A percentile compares a stretch with the other conserved stretches of the same genome.
Evolutionary conservation across 1,284 basidiomycete species (phyloP).

Genomic region (Leccinum griseonigrum): DNA sequence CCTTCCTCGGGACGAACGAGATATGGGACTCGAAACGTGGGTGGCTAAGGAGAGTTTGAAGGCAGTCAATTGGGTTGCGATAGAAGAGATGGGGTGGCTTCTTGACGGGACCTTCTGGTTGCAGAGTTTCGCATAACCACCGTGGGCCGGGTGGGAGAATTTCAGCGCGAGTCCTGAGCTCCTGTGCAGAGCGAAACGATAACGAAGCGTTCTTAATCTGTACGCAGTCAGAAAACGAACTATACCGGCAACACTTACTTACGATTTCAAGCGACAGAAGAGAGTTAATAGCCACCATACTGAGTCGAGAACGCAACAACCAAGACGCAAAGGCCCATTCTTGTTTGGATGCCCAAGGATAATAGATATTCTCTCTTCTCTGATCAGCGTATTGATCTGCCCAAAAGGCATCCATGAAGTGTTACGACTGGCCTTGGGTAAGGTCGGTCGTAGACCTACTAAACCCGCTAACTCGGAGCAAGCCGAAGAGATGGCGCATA

Average conservation of each 20-base stretch:
- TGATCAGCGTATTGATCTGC: not conserved
- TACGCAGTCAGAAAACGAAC: not conserved
- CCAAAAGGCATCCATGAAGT: not conserved
- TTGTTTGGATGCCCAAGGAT: not conserved
- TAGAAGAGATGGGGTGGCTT: not conserved
- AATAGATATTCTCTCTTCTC: not conserved
- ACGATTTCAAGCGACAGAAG: not conserved
- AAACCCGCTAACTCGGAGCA: no score
- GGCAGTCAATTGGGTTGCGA: not conserved
- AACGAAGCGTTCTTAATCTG: not conserved
- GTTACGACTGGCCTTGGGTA: no score
- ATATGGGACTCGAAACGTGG: not conserved
- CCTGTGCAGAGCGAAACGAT: not conserved
- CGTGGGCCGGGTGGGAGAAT: not conserved
- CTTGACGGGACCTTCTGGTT: not conserved
- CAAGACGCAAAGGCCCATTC: not conserved
- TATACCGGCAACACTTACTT: not conserved
- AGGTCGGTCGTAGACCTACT: no score
- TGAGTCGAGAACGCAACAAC: not conserved
- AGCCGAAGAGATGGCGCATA: no score
- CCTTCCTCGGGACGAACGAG: not conserved
- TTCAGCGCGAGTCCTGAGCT: not conserved
- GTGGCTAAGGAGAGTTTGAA: not conserved
- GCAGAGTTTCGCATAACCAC: not conserved
- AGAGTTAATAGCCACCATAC: not conserved